phyloP scores from a whole-genome alignment of 331 rosid species.

The Quercus tomentella region DNA sequence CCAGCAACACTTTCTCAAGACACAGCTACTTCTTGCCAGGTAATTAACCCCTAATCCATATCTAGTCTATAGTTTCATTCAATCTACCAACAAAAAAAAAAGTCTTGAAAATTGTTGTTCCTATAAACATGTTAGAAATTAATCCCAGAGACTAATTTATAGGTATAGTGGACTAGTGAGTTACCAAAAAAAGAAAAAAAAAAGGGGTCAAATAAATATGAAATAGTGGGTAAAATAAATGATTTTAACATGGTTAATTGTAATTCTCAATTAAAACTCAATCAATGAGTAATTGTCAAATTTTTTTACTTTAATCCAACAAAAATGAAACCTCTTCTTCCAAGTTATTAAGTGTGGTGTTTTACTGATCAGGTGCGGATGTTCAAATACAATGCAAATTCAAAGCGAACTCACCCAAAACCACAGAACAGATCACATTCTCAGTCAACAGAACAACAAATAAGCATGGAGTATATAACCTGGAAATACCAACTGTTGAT shows the following conservation, averaged over 20 bases:
- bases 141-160: too few relatives aligned
- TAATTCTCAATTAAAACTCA: too few relatives aligned
- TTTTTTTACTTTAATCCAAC: too few relatives aligned
- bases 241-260: too few relatives aligned
- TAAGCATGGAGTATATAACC: slow-evolving; percentile 46
- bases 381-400: slow-evolving; percentile 68
- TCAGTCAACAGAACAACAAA: slow-evolving; percentile 59
- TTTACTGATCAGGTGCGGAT: slow-evolving; percentile 46
- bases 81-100: neutral
- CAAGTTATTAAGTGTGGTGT: neutral
- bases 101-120: neutral
- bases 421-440: slow-evolving; percentile 39
- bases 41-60: slow-evolving; percentile 8
- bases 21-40: slow-evolving; percentile 74
- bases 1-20: slow-evolving; percentile 49
- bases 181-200: too few relatives aligned
- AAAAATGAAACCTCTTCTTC: neutral
- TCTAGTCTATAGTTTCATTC: neutral
- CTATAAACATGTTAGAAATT: too few relatives aligned
- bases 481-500: slow-evolving; percentile 59
- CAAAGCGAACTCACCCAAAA: slow-evolving; percentile 43
- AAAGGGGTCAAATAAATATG: too few relatives aligned
- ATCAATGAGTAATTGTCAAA: too few relatives aligned
- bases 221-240: too few relatives aligned
- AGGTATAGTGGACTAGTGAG: too few relatives aligned